Conservation (phyloP, 257 asterid genomes). For the Verbena officinalis region DNA sequence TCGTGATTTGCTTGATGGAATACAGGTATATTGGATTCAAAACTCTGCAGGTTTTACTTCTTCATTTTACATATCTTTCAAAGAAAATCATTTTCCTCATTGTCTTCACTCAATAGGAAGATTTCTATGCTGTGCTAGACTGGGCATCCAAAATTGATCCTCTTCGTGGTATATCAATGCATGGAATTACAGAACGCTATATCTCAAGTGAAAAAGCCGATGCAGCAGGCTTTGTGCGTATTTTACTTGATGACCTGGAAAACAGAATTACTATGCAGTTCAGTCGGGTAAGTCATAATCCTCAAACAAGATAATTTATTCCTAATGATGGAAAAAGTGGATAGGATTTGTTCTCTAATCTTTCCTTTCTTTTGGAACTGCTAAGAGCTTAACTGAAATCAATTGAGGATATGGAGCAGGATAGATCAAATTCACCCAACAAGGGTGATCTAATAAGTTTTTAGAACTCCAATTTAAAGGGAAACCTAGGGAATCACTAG, state of each 20-base stretch:
- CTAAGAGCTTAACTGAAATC: constrained; percentile 6
- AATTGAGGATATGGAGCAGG: constrained; percentile 2
- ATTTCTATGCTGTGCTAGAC: constrained; percentile 91
- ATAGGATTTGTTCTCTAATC: not conserved
- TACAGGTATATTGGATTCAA: constrained; percentile 57
- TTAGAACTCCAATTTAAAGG: not conserved
- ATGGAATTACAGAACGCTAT: constrained; percentile 89
- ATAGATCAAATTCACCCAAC: not conserved
- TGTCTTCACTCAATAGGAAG: constrained; percentile 60
- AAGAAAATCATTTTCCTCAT: constrained; percentile 19
- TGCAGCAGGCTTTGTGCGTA: constrained; percentile 87
- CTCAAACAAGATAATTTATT: constrained; percentile 15
- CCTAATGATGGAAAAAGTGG: not conserved
- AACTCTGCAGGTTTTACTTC: constrained; percentile 24
- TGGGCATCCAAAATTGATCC: constrained; percentile 99
- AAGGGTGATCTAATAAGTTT: not conserved
- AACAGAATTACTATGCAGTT: constrained; percentile 76
- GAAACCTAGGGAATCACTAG: constrained; percentile 7
- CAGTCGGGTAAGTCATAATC: constrained; percentile 66
- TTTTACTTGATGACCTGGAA: constrained; percentile 94
- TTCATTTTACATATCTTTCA: constrained; percentile 18
- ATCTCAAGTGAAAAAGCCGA: constrained; percentile 94
- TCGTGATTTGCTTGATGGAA: constrained; percentile 92
- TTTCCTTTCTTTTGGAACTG: constrained; percentile 9
- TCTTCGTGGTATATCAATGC: constrained; percentile 95